Conservation (phyloP, 2,329 filamentous ascomycete genomes). For the Fusarium incarnatum region DNA sequence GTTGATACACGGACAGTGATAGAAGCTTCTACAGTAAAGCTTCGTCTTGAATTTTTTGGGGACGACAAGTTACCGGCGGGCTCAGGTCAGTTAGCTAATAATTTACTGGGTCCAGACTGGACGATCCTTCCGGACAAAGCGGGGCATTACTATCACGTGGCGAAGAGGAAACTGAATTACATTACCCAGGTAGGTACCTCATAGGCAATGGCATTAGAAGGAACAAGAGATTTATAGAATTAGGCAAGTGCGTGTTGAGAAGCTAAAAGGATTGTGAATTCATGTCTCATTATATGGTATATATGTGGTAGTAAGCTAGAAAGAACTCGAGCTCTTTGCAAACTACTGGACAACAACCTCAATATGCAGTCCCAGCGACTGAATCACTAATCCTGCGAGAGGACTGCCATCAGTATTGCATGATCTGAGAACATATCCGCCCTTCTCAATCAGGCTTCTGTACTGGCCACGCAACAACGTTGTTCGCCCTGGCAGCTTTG, state of each 20-base stretch:
- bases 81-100: constrained; percentile 19
- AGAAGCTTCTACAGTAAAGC: constrained; percentile 40
- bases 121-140: constrained; percentile 28
- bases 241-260: not conserved
- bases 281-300: constrained; percentile 15
- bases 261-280: not conserved
- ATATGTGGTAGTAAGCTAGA: not conserved
- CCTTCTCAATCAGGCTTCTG: not conserved
- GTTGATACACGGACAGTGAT: constrained; percentile 37
- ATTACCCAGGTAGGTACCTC: not conserved
- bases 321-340: not conserved
- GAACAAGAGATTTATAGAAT: not conserved
- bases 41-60: constrained; percentile 44
- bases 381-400: not conserved
- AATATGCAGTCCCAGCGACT: not conserved
- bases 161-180: constrained; percentile 1
- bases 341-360: not conserved
- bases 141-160: constrained; percentile 37
- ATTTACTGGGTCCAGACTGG: constrained; percentile 34
- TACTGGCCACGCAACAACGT: not conserved
- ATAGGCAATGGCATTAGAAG: not conserved
- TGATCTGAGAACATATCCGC: not conserved
- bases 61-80: constrained; percentile 23
- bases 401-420: not conserved
- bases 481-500: not conserved